Evolutionary conservation across 352 stramenopile species (phyloP).

Genomic region (Pythium insidiosum): DNA sequence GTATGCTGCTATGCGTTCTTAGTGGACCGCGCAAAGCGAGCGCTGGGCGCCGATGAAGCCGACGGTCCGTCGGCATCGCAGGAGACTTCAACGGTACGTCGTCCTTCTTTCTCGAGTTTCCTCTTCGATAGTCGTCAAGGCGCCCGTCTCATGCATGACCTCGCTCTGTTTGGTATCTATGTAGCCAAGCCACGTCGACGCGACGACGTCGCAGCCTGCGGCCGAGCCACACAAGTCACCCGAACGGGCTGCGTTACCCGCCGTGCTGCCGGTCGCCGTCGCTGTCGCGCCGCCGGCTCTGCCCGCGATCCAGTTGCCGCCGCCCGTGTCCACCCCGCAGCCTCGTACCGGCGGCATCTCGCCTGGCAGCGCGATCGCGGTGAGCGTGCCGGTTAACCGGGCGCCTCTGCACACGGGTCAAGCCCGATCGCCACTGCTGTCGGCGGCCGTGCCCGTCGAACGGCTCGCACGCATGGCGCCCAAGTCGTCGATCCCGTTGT

Average conservation of each 20-base stretch:
- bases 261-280: constrained; percentile 8
- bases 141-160: too few species aligned
- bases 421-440: too few species aligned
- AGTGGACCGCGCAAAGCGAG: constrained; percentile 15
- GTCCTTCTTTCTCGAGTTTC: too few species aligned
- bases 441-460: constrained; percentile 19
- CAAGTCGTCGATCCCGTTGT: constrained; percentile 15
- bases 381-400: neutral
- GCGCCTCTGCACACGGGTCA: constrained; percentile 2
- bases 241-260: constrained; percentile 6
- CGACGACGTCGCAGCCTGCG: neutral
- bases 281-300: constrained; percentile 1
- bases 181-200: neutral
- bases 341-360: constrained; percentile 18
- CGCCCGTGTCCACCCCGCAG: too few species aligned
- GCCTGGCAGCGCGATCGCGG: constrained; percentile 12
- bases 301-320: too few species aligned
- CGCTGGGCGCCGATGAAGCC: neutral
- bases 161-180: neutral
- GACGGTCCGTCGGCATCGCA: neutral
- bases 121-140: too few species aligned
- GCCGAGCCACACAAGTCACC: constrained; percentile 2
- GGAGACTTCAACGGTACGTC: neutral
- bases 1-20: neutral
- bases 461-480: constrained; percentile 61